Base-by-base conservation (phyloP, 768 basidiomycete genomes). In the Vararia minispora region DNA sequence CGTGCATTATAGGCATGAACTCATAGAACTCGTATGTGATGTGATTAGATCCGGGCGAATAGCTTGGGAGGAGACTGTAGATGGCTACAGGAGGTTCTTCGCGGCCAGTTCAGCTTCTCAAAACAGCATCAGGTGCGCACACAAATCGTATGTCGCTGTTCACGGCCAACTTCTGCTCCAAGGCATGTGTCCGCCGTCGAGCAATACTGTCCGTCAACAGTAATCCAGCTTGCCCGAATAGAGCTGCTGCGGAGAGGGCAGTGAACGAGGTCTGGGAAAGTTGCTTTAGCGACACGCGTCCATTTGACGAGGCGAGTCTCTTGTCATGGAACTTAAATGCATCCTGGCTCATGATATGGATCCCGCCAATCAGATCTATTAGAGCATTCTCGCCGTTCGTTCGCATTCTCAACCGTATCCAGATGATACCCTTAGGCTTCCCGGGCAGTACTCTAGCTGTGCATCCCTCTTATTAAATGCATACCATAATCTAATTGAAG, bases 201-300 rank as follows among this genome's bases (percentile, higher is more conserved):
- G 89, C 94, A 6, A 66, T 87, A 9, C 56, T 79, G 25, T 94
- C 90, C 3, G 87, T 99, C 2, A 62, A 65, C 27, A 72, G 72
- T 13, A 92, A 97, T 56, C 79, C 88, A 10, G 65, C 70, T 16
- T 97, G 92, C 54, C 78, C 79, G 1, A 74, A 81, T 51, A 58
- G 66, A 27, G 84, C 69, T 5, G 65, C 82, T 18, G 94, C 92
- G 10, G 89, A 91, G 56, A 71, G 72, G 41, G 90, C 79, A 1
- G 92, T 98, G 32, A 95, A 97, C 48, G 87, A 95, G 56, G 94
- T 94, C 24, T 99, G 87, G 84, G 90, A 90, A 52, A 90, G 87
- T 49, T 99, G 94, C 58, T 91, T 87, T 60, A 79, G 72, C 26
- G 95, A 98, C 56, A 97, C 92, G 5, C 63, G 94, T 45, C 94